phyloP scores from a whole-genome alignment of 2,329 filamentous ascomycete species.

The Corynespora cassiicola region DNA sequence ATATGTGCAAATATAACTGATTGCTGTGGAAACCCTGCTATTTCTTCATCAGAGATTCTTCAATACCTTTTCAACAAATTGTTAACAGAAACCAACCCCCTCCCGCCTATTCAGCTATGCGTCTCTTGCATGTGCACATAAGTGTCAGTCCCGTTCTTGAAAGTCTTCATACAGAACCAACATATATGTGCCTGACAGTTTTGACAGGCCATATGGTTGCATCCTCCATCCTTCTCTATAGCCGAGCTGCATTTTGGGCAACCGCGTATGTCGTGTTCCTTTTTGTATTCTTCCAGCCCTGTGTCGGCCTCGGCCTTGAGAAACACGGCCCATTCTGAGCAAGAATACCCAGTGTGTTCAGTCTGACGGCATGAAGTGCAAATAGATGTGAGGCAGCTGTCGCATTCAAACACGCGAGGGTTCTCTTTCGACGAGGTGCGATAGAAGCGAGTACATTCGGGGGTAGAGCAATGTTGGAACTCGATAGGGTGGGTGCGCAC shows the following conservation, averaged over 20 bases:
- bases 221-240: slow-evolving; percentile 54
- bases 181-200: slow-evolving; percentile 19
- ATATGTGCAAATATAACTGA: too few relatives aligned
- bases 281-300: slow-evolving; percentile 18
- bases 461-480: slow-evolving; percentile 22
- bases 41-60: too few relatives aligned
- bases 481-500: slow-evolving; percentile 15
- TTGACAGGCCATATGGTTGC: slow-evolving; percentile 55
- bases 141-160: slow-evolving; percentile 5
- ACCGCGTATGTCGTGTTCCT: slow-evolving; percentile 21
- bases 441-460: slow-evolving; percentile 26
- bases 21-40: too few relatives aligned
- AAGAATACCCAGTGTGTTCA: slow-evolving; percentile 21
- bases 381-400: slow-evolving; percentile 15
- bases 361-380: slow-evolving; percentile 31
- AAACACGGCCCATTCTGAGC: slow-evolving; percentile 31
- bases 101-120: too few relatives aligned
- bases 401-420: slow-evolving; percentile 20
- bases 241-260: slow-evolving; percentile 42
- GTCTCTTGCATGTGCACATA: slow-evolving; percentile 16
- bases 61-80: too few relatives aligned
- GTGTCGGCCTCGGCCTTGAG: slow-evolving; percentile 24
- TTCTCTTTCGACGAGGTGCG: slow-evolving; percentile 4
- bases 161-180: slow-evolving; percentile 23
- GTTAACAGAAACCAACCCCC: too few relatives aligned